A percentile compares a stretch with the other conserved stretches of the same genome.
These are phyloP conservation scores for Trapa incisa DNA, from an alignment of 345 rosid species.

Conservation along the genomic window DNA sequence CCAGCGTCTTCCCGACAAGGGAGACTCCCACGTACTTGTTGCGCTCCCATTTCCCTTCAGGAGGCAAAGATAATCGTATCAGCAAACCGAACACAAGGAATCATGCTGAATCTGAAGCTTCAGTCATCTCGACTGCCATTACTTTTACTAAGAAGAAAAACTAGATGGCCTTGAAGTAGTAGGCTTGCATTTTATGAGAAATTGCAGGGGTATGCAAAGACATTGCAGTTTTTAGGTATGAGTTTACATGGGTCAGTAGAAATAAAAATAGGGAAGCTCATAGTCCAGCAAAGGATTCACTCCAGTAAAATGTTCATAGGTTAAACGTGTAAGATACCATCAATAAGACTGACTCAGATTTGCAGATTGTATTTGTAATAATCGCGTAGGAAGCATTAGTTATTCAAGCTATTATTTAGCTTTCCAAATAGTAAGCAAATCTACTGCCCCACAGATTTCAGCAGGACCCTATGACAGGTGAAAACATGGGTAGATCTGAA, in stretches of 20 bases:
- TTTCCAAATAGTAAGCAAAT: too few species aligned
- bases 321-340: background rate
- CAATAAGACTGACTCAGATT: background rate
- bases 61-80: background rate
- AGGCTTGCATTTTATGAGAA: too few species aligned
- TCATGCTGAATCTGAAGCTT: too few species aligned
- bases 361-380: background rate
- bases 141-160: too few species aligned
- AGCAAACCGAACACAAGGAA: background rate
- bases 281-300: background rate
- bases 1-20: constrained; percentile 63
- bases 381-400: background rate
- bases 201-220: too few species aligned
- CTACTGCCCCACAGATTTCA: too few species aligned
- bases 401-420: too few species aligned
- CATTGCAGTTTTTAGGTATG: too few species aligned
- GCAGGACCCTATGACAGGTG: background rate
- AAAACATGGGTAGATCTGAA: background rate
- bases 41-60: constrained; percentile 69
- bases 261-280: too few species aligned
- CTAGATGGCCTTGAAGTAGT: too few species aligned
- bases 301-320: background rate
- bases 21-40: constrained; percentile 80
- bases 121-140: too few species aligned
- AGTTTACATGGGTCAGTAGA: too few species aligned